A percentile compares a stretch with the other conserved stretches of the same genome.
Conservation (phyloP, 1,284 basidiomycete species). For the Cutaneotrichosporon dermatis region DNA sequence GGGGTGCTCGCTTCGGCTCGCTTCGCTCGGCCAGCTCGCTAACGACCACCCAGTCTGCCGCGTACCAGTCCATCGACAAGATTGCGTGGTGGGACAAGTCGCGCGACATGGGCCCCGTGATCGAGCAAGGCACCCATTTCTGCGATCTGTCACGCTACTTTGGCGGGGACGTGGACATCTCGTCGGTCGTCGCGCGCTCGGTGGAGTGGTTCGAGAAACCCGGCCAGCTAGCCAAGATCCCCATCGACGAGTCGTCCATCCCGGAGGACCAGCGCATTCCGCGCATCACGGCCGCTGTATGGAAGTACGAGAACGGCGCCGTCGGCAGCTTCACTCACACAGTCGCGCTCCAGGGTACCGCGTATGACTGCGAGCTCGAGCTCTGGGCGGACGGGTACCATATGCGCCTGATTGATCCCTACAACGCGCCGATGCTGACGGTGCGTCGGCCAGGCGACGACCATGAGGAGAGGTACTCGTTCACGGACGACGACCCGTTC, state of each 20-base stretch:
- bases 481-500: constrained; percentile 48
- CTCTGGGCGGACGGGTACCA: constrained; percentile 43
- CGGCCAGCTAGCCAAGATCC: constrained; percentile 50
- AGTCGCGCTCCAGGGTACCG: constrained; percentile 32
- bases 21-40: too few species aligned
- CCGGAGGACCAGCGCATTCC: constrained; percentile 45
- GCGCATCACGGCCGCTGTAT: constrained; percentile 47
- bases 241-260: constrained; percentile 51
- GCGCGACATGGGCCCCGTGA: constrained; percentile 50
- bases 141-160: constrained; percentile 51
- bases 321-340: constrained; percentile 44
- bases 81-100: constrained; percentile 57
- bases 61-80: constrained; percentile 45
- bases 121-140: constrained; percentile 56
- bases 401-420: constrained; percentile 47
- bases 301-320: constrained; percentile 46
- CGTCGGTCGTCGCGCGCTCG: constrained; percentile 45
- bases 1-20: too few species aligned
- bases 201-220: constrained; percentile 48
- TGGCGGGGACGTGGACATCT: constrained; percentile 54
- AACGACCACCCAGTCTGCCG: too few species aligned
- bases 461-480: constrained; percentile 24
- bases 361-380: constrained; percentile 44
- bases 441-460: constrained; percentile 49
- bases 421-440: constrained; percentile 41